These are phyloP conservation scores for Fusarium sp. DNA, from an alignment of 2,329 filamentous ascomycete genomes.

Conservation along the genomic window DNA sequence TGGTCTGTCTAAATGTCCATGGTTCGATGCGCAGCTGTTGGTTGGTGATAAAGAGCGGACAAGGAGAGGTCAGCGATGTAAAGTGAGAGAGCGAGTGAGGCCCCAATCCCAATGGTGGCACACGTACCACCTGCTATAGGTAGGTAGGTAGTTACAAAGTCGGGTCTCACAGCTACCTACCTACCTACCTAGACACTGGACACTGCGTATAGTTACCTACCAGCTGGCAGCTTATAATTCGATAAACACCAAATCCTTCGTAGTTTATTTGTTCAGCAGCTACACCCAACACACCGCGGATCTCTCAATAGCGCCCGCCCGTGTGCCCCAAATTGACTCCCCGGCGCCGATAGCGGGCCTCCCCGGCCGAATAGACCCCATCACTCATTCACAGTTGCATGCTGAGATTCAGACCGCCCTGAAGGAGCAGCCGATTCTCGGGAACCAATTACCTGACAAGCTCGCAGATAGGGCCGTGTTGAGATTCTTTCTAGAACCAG, in stretches of 20 bases:
- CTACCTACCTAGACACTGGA: no score
- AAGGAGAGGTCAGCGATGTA: constrained; percentile 20
- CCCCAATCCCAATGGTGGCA: constrained; percentile 36
- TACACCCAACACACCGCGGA: constrained; percentile 19
- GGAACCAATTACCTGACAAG: constrained; percentile 26
- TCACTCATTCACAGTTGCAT: constrained; percentile 22
- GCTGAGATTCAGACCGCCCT: constrained; percentile 29
- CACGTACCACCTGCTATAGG: constrained; percentile 29
- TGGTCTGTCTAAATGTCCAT: constrained; percentile 1
- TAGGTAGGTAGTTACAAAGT: neutral
- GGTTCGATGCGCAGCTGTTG: neutral
- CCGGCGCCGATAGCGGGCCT: constrained; percentile 25
- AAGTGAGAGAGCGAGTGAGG: constrained; percentile 19
- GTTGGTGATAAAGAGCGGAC: constrained; percentile 8
- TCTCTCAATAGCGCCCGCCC: constrained; percentile 13
- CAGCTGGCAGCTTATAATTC: neutral
- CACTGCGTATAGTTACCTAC: neutral
- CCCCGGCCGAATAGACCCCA: constrained; percentile 21
- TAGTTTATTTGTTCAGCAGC: neutral
- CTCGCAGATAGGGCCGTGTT: constrained; percentile 19
- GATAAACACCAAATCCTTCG: neutral
- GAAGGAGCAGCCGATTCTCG: constrained; percentile 14
- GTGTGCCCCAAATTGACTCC: constrained; percentile 14
- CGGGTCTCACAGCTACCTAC: constrained; percentile 8
- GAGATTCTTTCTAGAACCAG: constrained; percentile 21